Percentiles rank a stretch among this genome's conserved stretches.
Evolutionary conservation across 2,329 filamentous ascomycete species (phyloP).

Genomic region (Aspergillus sp.): DNA sequence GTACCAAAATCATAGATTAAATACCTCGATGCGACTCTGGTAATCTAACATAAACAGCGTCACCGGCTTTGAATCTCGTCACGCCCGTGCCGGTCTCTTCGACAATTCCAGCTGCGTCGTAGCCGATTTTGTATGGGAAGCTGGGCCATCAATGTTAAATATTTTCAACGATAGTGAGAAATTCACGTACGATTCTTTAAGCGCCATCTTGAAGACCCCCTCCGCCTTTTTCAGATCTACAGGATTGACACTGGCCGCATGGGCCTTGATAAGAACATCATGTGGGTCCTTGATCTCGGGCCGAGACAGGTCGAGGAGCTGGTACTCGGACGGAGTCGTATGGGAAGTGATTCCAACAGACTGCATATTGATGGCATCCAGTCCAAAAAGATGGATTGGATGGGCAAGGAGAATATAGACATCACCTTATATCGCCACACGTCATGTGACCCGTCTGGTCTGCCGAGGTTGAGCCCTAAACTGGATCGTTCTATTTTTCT

Average conservation of each 20-base stretch:
- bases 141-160: constrained; percentile 3
- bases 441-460: too few species aligned
- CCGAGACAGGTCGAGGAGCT: not conserved
- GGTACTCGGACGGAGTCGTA: not conserved
- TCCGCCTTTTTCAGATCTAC: constrained; percentile 46
- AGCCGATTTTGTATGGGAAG: constrained; percentile 47
- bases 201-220: constrained; percentile 34
- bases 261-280: constrained; percentile 36
- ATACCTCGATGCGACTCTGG: constrained; percentile 28
- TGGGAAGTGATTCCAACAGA: not conserved
- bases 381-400: too few species aligned
- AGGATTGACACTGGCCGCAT: constrained; percentile 48
- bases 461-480: too few species aligned
- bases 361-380: not conserved
- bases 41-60: constrained; percentile 40
- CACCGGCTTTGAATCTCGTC: constrained; percentile 37
- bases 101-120: constrained; percentile 44
- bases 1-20: rapidly evolving
- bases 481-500: too few species aligned
- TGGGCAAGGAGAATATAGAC: too few species aligned
- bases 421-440: too few species aligned
- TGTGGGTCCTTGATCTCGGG: not conserved
- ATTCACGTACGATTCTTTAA: constrained; percentile 31
- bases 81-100: constrained; percentile 35
- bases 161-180: not conserved